phyloP scores from a whole-genome alignment of 495 filamentous ascomycete genomes.

The Sphaerosporella brunnea region DNA sequence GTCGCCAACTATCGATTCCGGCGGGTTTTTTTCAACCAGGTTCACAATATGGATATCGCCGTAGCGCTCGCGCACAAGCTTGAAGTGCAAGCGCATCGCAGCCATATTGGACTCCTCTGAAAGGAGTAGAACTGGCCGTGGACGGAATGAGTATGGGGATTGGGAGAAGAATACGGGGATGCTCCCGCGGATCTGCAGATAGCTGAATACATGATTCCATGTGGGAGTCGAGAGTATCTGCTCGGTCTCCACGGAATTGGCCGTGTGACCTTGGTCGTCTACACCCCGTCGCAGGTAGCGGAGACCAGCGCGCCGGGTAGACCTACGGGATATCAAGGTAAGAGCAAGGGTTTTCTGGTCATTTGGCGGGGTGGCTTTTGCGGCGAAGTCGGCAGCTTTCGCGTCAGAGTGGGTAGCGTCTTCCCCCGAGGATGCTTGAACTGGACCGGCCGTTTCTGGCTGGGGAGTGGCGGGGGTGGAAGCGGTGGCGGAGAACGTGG shows the following conservation, averaged over 20 bases:
- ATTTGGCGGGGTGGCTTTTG: not conserved
- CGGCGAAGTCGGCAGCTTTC: constrained; percentile 16
- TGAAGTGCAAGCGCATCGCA: constrained; percentile 67
- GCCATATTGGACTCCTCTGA: constrained; percentile 54
- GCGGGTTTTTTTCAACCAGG: constrained; percentile 69
- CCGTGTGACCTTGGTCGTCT: constrained; percentile 68
- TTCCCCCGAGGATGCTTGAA: constrained; percentile 14
- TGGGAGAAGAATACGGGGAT: constrained; percentile 90
- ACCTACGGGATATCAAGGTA: constrained; percentile 74
- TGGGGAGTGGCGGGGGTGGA: constrained; percentile 14
- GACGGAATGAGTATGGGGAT: constrained; percentile 80
- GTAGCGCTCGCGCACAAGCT: constrained; percentile 44
- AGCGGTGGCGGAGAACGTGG: constrained; percentile 42
- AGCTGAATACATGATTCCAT: constrained; percentile 53
- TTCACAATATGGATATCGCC: constrained; percentile 62
- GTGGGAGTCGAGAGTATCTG: constrained; percentile 57
- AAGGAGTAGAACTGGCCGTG: constrained; percentile 61
- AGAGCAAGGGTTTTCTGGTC: constrained; percentile 41
- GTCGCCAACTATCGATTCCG: constrained; percentile 59
- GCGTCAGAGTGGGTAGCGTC: constrained; percentile 5
- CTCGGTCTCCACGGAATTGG: constrained; percentile 88
- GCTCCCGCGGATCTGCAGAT: constrained; percentile 69
- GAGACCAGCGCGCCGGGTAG: constrained; percentile 64
- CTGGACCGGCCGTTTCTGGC: constrained; percentile 13
- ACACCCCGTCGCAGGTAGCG: constrained; percentile 83